Percentiles rank a stretch among this genome's conserved stretches.
These are phyloP conservation scores for Arthrobotrys entomopaga DNA, from an alignment of 2,329 filamentous ascomycete species.

Conservation along the genomic window DNA sequence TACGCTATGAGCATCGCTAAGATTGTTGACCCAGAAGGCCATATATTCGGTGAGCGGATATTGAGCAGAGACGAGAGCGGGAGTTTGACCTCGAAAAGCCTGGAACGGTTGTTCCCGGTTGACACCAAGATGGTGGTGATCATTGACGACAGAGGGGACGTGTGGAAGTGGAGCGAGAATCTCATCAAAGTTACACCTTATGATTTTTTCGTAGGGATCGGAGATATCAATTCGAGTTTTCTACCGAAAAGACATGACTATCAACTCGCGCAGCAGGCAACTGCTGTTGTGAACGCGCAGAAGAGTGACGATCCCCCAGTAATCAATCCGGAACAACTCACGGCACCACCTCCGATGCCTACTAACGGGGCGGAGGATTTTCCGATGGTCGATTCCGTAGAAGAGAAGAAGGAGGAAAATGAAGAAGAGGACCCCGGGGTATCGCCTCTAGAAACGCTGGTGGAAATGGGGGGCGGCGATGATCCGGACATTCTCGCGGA, in stretches of 20 bases:
- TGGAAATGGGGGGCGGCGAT: slow-evolving; percentile 78
- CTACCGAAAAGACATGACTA: slow-evolving; percentile 77
- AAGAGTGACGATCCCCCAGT: slow-evolving; percentile 42
- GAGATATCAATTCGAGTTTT: slow-evolving; percentile 98
- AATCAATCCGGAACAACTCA: slow-evolving; percentile 56
- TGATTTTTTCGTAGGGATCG: slow-evolving; percentile 97
- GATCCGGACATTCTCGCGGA: slow-evolving; percentile 75
- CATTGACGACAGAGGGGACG: slow-evolving; percentile 95
- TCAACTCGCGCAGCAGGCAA: slow-evolving; percentile 55
- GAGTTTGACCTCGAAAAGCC: slow-evolving; percentile 86
- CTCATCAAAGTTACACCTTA: slow-evolving; percentile 94
- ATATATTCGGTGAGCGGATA: slow-evolving; percentile 91
- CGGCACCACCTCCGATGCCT: slow-evolving; percentile 36
- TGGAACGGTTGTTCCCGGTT: slow-evolving; percentile 91
- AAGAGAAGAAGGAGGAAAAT: slow-evolving; percentile 59
- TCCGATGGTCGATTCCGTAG: slow-evolving; percentile 53
- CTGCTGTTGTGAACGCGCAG: slow-evolving; percentile 15
- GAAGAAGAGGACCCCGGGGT: slow-evolving; percentile 31
- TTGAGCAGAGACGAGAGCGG: slow-evolving; percentile 97
- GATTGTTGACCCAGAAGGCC: slow-evolving; percentile 89
- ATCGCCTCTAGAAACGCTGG: slow-evolving; percentile 76
- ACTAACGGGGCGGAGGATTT: slow-evolving; percentile 55
- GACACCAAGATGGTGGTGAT: slow-evolving; percentile 99
- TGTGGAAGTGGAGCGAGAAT: slow-evolving; percentile 93
- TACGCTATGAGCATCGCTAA: slow-evolving; percentile 92